Evolutionary conservation across 1,284 basidiomycete genomes (phyloP), one percentile per base, ranked within the genome.

Genomic region (Moesziomyces sp.): DNA sequence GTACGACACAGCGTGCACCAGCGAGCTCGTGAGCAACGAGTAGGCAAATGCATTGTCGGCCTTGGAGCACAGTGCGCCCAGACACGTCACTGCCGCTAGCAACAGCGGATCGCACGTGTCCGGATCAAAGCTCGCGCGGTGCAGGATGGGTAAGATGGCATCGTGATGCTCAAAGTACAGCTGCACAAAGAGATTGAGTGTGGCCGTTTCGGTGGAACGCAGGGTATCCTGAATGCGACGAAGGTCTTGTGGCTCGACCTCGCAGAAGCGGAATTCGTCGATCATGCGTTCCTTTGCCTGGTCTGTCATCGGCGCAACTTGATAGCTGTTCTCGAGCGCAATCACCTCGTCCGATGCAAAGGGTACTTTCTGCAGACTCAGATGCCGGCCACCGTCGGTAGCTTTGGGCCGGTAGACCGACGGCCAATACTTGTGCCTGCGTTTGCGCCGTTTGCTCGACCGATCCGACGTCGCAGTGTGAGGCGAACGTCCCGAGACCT

Each of bases 141-240:
- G 64, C 26, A 67, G 38, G 16, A 67, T 26, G 28, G 63, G 63
- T 19, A 43, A 28, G 45, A 45, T 43, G 21, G 21, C 28, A 18
- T 61, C 49, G 24, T 54, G 53, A 24, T 56, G 48, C 48, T 61
- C 50, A 38, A 65, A 66, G 46, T 43, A 66, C 30, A 71, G 52
- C 24, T 59, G 54, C 3, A 54, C 35, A 19, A 68, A 46, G 23
- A 60, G 19, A 42, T 65, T 58, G 26, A 58, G 16, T 7, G 46
- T 44, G 0, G 34, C 18, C 9, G 42, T 34, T 14, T 35, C 26
- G 60, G 57, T 35, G 24, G 24, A 24, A 2, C 56, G 58, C 24
- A 56, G 28, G 18, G 44, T 47, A 9, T 44, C 46, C 13, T 46
- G 53, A 46, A 45, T 45, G 6, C 52, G 52, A 21, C 21, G 28